phyloP scores from a whole-genome alignment of 2,329 filamentous ascomycete genomes.

The Teratosphaeria viscida region DNA sequence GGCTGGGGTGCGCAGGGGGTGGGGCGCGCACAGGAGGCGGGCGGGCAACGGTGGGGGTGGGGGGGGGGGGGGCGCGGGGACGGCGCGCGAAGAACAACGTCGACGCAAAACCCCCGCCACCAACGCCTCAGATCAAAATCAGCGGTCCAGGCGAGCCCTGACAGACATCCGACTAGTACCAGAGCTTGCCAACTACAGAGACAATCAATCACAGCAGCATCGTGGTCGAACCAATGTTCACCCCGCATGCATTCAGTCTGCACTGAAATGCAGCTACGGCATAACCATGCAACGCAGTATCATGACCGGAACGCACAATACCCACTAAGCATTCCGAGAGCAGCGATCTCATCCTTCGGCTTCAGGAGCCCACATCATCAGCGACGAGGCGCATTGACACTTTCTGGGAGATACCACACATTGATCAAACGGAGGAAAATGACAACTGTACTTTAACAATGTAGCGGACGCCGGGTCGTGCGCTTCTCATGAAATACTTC shows the following conservation, averaged over 20 bases:
- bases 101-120: slow-evolving; percentile 22
- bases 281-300: background rate
- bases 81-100: slow-evolving; percentile 24
- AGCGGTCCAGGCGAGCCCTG: slow-evolving; percentile 28
- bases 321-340: background rate
- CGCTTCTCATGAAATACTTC: background rate
- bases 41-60: no score
- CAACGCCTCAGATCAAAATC: slow-evolving; percentile 29
- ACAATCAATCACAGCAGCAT: background rate
- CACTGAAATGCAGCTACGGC: background rate
- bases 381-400: background rate
- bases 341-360: background rate
- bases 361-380: background rate
- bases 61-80: no score
- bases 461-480: background rate
- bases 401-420: background rate
- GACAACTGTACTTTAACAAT: background rate
- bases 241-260: background rate
- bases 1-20: no score
- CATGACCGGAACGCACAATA: background rate
- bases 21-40: no score
- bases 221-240: no score
- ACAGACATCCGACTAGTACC: background rate
- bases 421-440: background rate
- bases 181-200: background rate